Conservation (phyloP, 2,329 filamentous ascomycete genomes). For the Fusarium nelsonii region DNA sequence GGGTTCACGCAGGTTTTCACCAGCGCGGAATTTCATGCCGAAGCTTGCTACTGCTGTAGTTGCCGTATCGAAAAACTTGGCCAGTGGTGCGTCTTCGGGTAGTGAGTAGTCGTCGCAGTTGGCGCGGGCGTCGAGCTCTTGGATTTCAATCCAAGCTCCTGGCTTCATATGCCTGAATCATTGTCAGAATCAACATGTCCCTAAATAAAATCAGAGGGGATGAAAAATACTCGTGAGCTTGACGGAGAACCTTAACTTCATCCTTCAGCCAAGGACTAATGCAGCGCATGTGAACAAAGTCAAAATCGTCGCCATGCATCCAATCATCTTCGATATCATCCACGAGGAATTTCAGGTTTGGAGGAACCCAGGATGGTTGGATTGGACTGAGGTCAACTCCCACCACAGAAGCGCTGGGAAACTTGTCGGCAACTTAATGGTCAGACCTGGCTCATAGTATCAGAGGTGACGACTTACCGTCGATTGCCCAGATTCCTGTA, state of each 20-base stretch:
- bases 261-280: conserved; percentile 43
- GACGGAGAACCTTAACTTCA: conserved; percentile 29
- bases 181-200: background rate
- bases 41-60: conserved; percentile 46
- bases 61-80: conserved; percentile 44
- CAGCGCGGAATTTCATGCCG: conserved; percentile 51
- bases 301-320: conserved; percentile 48
- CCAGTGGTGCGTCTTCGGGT: conserved; percentile 48
- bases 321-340: conserved; percentile 63
- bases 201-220: no score
- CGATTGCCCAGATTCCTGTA: conserved; percentile 44
- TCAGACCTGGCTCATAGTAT: background rate
- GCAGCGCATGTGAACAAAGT: conserved; percentile 45
- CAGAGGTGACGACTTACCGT: conserved; percentile 8
- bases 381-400: conserved; percentile 47
- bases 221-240: conserved; percentile 29
- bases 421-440: conserved; percentile 41
- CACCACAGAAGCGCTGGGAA: conserved; percentile 40
- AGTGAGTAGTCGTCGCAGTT: conserved; percentile 57
- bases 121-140: conserved; percentile 55
- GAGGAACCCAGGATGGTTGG: conserved; percentile 53
- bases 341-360: conserved; percentile 56
- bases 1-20: conserved; percentile 20
- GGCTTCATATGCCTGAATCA: conserved; percentile 33
- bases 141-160: conserved; percentile 44